Percentiles rank a stretch among this genome's conserved stretches.
These are phyloP conservation scores for Corylus heterophylla DNA, from an alignment of 306 rosid species.

Conservation along the genomic window DNA sequence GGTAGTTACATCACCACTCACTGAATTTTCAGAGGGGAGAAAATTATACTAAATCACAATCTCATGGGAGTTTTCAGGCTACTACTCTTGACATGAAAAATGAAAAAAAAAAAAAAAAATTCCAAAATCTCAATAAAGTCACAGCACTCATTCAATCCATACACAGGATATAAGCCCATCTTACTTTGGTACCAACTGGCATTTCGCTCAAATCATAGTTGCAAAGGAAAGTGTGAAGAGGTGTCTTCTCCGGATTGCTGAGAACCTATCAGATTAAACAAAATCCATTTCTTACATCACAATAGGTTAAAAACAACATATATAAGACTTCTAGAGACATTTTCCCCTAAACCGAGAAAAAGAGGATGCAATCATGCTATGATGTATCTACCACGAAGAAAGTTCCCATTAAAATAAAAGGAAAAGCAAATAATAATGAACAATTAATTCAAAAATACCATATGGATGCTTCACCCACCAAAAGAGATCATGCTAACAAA, in stretches of 20 bases:
- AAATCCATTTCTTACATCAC: constrained; percentile 5
- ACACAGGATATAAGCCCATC: constrained; percentile 16
- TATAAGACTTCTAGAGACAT: neutral
- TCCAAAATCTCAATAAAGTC: neutral
- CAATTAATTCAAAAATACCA: neutral
- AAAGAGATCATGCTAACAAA: neutral
- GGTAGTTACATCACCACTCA: neutral
- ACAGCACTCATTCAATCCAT: neutral
- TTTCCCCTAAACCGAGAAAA: neutral
- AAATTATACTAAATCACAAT: neutral
- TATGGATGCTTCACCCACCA: neutral
- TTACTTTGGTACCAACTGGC: constrained; percentile 97
- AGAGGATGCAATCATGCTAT: neutral
- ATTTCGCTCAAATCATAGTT: constrained; percentile 95
- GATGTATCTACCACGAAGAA: neutral
- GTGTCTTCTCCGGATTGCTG: constrained; percentile 99
- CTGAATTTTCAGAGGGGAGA: neutral
- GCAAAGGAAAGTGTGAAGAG: constrained; percentile 97
- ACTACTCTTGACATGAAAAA: neutral
- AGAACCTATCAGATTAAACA: constrained; percentile 60
- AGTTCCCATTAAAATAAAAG: neutral
- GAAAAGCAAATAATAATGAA: neutral
- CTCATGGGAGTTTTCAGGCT: neutral
- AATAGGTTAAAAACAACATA: constrained; percentile 5
- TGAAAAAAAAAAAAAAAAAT: neutral